These are phyloP conservation scores for Extremus antarcticus DNA, from an alignment of 495 filamentous ascomycete genomes.

Conservation along the genomic window DNA sequence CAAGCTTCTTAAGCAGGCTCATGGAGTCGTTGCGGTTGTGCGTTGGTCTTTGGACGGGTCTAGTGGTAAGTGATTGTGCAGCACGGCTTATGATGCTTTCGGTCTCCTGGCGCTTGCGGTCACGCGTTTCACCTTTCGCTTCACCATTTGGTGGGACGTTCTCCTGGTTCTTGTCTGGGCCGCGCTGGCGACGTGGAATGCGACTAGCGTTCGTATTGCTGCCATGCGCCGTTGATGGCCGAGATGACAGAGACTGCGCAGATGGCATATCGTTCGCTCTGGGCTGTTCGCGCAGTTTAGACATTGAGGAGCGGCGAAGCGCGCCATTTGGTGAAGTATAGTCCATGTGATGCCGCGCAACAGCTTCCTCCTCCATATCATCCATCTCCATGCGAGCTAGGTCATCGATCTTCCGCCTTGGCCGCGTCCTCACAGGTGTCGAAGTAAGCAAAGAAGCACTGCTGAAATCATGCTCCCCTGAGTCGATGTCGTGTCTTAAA, in stretches of 20 bases:
- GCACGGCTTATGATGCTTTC: constrained; percentile 18
- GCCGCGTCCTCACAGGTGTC: constrained; percentile 39
- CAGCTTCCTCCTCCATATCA: constrained; percentile 46
- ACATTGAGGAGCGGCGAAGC: background rate
- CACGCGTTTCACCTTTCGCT: constrained; percentile 13
- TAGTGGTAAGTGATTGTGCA: constrained; percentile 18
- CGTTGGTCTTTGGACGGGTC: constrained; percentile 16
- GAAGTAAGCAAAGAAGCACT: constrained; percentile 50
- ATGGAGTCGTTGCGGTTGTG: constrained; percentile 47
- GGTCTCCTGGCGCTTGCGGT: constrained; percentile 34
- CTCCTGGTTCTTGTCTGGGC: constrained; percentile 19
- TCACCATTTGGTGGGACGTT: constrained; percentile 14
- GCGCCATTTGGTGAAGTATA: constrained; percentile 36
- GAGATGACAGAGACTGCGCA: background rate
- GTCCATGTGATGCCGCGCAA: too few species aligned
- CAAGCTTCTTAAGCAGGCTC: constrained; percentile 53
- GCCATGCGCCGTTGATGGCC: background rate
- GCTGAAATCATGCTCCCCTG: constrained; percentile 46
- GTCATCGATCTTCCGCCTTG: constrained; percentile 41
- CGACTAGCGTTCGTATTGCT: background rate
- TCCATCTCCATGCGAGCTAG: constrained; percentile 49
- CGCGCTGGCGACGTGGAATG: constrained; percentile 1
- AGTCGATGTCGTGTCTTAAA: background rate
- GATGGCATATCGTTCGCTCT: background rate
- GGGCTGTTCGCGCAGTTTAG: background rate